A percentile compares a stretch with the other conserved stretches of the same genome.
phyloP scores from a whole-genome alignment of 192 early-diverging fungal genomes.

The Physocladia obscura region DNA sequence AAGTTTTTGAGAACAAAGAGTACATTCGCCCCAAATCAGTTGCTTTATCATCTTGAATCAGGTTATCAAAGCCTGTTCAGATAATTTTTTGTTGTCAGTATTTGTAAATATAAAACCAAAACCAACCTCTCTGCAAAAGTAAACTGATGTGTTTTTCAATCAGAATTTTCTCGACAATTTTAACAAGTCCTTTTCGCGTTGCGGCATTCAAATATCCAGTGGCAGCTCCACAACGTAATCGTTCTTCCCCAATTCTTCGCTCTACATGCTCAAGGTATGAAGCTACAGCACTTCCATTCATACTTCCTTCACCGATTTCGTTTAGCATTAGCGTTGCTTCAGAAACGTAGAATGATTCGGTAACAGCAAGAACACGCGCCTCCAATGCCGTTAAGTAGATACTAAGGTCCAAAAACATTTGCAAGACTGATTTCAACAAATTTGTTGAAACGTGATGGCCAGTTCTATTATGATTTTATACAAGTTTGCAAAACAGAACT shows the following conservation, averaged over 20 bases:
- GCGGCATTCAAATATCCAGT: constrained; percentile 70
- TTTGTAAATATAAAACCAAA: background rate
- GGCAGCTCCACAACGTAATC: constrained; percentile 40
- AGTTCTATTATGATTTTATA: background rate
- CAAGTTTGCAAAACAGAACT: background rate
- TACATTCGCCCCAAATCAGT: constrained; percentile 75
- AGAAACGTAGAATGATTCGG: constrained; percentile 11
- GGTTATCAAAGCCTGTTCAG: constrained; percentile 64
- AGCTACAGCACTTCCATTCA: constrained; percentile 24
- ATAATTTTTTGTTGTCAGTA: background rate
- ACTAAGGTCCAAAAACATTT: constrained; percentile 18
- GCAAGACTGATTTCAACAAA: constrained; percentile 9
- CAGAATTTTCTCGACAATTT: constrained; percentile 65
- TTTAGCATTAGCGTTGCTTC: background rate
- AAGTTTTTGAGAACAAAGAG: constrained; percentile 63
- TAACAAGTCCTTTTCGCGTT: constrained; percentile 63
- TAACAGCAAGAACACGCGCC: background rate
- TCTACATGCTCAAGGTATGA: constrained; percentile 75
- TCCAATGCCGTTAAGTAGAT: constrained; percentile 12
- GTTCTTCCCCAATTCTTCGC: constrained; percentile 71
- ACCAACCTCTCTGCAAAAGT: constrained; percentile 64
- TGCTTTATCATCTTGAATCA: constrained; percentile 66
- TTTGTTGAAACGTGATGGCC: background rate
- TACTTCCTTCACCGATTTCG: background rate
- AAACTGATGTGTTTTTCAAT: constrained; percentile 66